A percentile compares a stretch with the other conserved stretches of the same genome.
Evolutionary conservation across 306 rosid species (phyloP).

Genomic region (Corylus avellana): DNA sequence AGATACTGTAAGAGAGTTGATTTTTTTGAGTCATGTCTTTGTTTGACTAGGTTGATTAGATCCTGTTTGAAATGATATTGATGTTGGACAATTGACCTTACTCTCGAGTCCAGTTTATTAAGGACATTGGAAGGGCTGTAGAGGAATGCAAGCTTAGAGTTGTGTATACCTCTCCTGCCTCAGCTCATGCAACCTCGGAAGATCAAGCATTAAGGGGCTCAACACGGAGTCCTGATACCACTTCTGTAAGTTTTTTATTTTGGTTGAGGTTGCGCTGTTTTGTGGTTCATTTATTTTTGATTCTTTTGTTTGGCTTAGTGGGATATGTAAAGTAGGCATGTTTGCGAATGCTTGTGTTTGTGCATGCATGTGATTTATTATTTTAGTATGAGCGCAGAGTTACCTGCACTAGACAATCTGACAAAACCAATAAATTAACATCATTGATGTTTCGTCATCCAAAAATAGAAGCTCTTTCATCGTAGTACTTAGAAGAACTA

Average conservation of each 20-base stretch:
- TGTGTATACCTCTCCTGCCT: constrained; percentile 45
- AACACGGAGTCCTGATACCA: constrained; percentile 42
- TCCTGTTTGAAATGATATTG: constrained; percentile 9
- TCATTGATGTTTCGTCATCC: neutral
- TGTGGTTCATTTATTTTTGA: constrained; percentile 7
- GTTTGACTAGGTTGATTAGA: constrained; percentile 17
- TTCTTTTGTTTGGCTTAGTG: neutral
- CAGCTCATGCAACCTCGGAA: constrained; percentile 59
- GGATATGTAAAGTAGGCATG: neutral
- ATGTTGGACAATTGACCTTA: constrained; percentile 9
- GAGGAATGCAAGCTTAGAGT: constrained; percentile 94
- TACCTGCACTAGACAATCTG: neutral
- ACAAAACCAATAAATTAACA: neutral
- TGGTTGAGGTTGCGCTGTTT: constrained; percentile 9
- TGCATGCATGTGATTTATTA: neutral
- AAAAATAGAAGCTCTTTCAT: neutral
- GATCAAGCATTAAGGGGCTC: constrained; percentile 55
- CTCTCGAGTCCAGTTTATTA: constrained; percentile 61
- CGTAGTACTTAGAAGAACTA: neutral
- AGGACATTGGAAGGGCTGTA: constrained; percentile 71
- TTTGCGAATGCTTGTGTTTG: neutral
- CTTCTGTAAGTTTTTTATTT: constrained; percentile 53
- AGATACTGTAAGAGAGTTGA: constrained; percentile 62
- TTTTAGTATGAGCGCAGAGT: neutral
- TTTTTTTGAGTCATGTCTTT: constrained; percentile 13